phyloP scores from a whole-genome alignment of 1,284 basidiomycete species.

The Trametes pubescens region DNA sequence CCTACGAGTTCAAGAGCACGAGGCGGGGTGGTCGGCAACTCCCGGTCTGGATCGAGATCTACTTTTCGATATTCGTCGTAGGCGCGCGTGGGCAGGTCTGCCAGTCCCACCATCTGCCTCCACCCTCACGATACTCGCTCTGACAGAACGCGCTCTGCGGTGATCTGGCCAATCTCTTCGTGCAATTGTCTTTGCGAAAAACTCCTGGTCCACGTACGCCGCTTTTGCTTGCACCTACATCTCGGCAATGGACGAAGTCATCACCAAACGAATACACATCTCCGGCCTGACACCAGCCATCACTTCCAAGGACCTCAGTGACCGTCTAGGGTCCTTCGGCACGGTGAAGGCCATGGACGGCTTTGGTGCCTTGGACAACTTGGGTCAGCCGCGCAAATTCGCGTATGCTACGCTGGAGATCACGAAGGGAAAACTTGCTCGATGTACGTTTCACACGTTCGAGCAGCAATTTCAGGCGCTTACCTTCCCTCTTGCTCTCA shows the following conservation, averaged over 20 bases:
- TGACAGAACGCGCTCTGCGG: not conserved
- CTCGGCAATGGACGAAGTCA: conserved; percentile 46
- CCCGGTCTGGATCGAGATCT: too few species aligned
- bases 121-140: too few species aligned
- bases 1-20: too few species aligned
- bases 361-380: conserved; percentile 66
- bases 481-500: conserved; percentile 38
- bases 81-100: not conserved
- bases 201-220: too few species aligned
- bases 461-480: not conserved
- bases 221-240: too few species aligned
- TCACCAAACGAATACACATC: conserved; percentile 73
- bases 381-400: conserved; percentile 73
- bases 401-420: conserved; percentile 79
- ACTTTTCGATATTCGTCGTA: too few species aligned
- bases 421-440: conserved; percentile 62
- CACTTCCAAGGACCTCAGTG: conserved; percentile 61
- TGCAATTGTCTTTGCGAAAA: too few species aligned
- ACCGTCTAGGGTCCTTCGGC: conserved; percentile 71
- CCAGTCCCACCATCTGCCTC: too few species aligned
- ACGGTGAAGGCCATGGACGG: conserved; percentile 73
- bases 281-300: conserved; percentile 77
- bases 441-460: conserved; percentile 59
- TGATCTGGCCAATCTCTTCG: too few species aligned
- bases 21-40: too few species aligned